Evolutionary conservation across 805 yeast genomes (phyloP).

Genomic region (Monosporozyma siamensis): DNA sequence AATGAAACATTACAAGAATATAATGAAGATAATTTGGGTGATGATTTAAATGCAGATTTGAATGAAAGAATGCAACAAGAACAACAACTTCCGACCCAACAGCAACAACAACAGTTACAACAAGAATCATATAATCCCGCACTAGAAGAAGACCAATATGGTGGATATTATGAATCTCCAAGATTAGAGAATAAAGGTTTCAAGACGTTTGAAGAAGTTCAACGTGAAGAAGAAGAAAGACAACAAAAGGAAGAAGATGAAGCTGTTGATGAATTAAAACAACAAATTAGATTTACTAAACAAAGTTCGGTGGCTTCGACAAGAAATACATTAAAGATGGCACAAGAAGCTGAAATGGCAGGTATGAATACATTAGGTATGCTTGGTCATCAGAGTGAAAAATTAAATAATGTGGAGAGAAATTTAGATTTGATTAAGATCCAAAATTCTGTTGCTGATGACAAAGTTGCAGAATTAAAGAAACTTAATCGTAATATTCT

Average conservation of each 20-base stretch:
- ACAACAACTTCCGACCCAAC: slow-evolving; percentile 11
- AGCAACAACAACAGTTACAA: slow-evolving; percentile 17
- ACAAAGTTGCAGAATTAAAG: slow-evolving; percentile 68
- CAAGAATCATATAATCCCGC: slow-evolving; percentile 21
- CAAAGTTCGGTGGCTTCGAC: slow-evolving; percentile 82
- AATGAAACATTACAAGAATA: slow-evolving; percentile 19
- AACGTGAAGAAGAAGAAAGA: slow-evolving; percentile 30
- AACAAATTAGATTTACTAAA: slow-evolving; percentile 72
- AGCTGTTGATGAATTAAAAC: slow-evolving; percentile 79
- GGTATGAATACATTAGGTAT: slow-evolving; percentile 81
- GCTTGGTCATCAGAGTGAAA: slow-evolving; percentile 89
- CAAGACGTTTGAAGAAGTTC: slow-evolving; percentile 29
- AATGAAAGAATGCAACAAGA: slow-evolving; percentile 9
- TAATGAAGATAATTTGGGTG: slow-evolving; percentile 14
- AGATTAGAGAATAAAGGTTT: slow-evolving; percentile 23
- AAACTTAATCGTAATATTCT: slow-evolving; percentile 74
- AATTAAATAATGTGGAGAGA: slow-evolving; percentile 70
- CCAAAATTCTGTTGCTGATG: slow-evolving; percentile 74
- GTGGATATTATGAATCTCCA: slow-evolving; percentile 43
- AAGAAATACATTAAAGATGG: slow-evolving; percentile 66
- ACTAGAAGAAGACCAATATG: slow-evolving; percentile 61
- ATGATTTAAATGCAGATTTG: slow-evolving; percentile 27
- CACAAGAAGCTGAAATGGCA: slow-evolving; percentile 61
- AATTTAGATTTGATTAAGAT: slow-evolving; percentile 68
- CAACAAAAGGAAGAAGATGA: slow-evolving; percentile 60